A percentile compares a stretch with the other conserved stretches of the same genome.
Evolutionary conservation across 345 rosid species (phyloP).

Genomic region (Mangifera indica): DNA sequence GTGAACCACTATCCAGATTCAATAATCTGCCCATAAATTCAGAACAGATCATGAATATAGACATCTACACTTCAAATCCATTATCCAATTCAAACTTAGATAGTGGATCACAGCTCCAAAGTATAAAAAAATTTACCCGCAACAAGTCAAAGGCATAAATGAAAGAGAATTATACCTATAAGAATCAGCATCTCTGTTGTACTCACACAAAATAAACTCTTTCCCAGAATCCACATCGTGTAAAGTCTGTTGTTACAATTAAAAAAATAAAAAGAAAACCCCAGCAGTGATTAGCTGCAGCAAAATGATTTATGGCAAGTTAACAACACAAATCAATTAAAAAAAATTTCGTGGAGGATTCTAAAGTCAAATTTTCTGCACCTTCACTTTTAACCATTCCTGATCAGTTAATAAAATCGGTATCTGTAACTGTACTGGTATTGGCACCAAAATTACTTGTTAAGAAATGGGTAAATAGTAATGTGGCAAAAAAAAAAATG

Average conservation of each 20-base stretch:
- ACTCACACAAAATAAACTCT: slow-evolving; percentile 91
- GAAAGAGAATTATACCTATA: slow-evolving; percentile 50
- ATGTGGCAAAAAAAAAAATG: no score
- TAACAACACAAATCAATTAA: no score
- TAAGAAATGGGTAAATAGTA: no score
- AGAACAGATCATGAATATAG: not conserved
- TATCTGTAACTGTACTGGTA: no score
- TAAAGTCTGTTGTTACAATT: slow-evolving; percentile 49
- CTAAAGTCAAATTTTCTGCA: no score
- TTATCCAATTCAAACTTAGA: no score
- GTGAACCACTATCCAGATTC: not conserved
- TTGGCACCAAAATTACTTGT: no score
- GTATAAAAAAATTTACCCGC: not conserved
- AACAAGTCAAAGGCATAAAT: not conserved
- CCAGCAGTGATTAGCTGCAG: no score
- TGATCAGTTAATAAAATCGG: no score
- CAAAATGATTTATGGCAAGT: no score
- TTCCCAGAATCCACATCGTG: slow-evolving; percentile 64
- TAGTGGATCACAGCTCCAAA: not conserved
- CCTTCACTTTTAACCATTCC: no score
- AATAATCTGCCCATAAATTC: not conserved
- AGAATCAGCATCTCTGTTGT: slow-evolving; percentile 97
- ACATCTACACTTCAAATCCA: not conserved
- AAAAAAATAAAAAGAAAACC: not conserved
- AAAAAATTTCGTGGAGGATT: no score